Conservation (phyloP, 305 asterid species). For the Caryopteris hybrid region DNA sequence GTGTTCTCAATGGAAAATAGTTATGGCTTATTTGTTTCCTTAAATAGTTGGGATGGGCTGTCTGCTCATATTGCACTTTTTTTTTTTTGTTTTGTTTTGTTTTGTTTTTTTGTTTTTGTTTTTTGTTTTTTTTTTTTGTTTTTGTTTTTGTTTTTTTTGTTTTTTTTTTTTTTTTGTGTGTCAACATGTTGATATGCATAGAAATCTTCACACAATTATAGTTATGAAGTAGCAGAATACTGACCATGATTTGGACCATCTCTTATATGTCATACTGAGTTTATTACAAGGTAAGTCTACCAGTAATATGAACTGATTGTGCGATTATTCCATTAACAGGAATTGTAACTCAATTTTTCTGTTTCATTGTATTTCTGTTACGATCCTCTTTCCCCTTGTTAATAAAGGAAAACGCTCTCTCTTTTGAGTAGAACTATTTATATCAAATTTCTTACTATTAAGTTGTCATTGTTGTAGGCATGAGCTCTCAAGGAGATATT, state of each 20-base stretch:
- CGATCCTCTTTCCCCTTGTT: neutral
- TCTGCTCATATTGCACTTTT: neutral
- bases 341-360: neutral
- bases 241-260: neutral
- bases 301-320: neutral
- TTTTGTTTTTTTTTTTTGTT: no score
- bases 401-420: neutral
- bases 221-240: constrained; percentile 1
- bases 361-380: neutral
- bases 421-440: neutral
- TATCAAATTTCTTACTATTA: neutral
- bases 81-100: no score
- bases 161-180: neutral
- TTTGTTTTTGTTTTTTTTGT: no score
- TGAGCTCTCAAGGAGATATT: constrained; percentile 54
- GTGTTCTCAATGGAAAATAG: constrained; percentile 17
- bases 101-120: no score
- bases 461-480: constrained; percentile 36
- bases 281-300: neutral
- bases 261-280: neutral
- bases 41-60: neutral
- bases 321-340: neutral
- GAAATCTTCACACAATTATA: neutral
- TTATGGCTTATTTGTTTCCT: neutral
- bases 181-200: constrained; percentile 4